phyloP scores from a whole-genome alignment of 2,329 filamentous ascomycete genomes.

The Pestalotiopsis sp. region DNA sequence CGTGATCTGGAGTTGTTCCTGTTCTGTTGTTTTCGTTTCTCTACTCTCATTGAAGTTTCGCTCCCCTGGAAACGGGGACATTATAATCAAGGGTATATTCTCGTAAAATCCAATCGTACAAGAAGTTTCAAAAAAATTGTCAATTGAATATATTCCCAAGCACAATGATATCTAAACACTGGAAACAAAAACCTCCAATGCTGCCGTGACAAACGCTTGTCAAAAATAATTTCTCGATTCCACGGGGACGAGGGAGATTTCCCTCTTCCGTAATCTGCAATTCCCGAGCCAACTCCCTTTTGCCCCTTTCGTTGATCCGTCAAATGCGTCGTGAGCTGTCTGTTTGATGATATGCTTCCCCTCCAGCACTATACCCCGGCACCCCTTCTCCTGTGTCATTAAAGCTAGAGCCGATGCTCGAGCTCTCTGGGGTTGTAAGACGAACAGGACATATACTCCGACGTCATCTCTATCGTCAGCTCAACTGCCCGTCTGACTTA shows the following conservation, averaged over 20 bases:
- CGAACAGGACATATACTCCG: neutral
- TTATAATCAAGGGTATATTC: neutral
- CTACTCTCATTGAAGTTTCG: too few species aligned
- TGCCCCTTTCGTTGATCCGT: slow-evolving; percentile 1
- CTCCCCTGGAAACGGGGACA: too few species aligned
- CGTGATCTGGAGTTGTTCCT: too few species aligned
- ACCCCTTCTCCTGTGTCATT: neutral
- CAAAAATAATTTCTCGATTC: neutral
- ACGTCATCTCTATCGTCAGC: neutral
- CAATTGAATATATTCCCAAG: neutral
- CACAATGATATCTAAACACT: slow-evolving; percentile 4
- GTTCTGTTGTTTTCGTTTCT: too few species aligned
- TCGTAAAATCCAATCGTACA: neutral
- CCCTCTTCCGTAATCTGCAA: neutral
- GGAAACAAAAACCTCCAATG: neutral
- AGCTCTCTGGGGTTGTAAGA: neutral
- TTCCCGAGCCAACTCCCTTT: neutral
- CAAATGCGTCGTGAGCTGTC: slow-evolving; percentile 7
- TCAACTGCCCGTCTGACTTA: slow-evolving; percentile 29
- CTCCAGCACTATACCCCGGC: neutral
- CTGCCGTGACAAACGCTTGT: slow-evolving; percentile 6
- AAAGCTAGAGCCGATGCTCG: neutral
- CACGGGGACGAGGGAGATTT: neutral
- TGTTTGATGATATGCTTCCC: slow-evolving; percentile 12
- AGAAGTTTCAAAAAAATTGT: neutral